Conservation (phyloP, 352 stramenopile species). For the Saprolegnia parasitica region DNA sequence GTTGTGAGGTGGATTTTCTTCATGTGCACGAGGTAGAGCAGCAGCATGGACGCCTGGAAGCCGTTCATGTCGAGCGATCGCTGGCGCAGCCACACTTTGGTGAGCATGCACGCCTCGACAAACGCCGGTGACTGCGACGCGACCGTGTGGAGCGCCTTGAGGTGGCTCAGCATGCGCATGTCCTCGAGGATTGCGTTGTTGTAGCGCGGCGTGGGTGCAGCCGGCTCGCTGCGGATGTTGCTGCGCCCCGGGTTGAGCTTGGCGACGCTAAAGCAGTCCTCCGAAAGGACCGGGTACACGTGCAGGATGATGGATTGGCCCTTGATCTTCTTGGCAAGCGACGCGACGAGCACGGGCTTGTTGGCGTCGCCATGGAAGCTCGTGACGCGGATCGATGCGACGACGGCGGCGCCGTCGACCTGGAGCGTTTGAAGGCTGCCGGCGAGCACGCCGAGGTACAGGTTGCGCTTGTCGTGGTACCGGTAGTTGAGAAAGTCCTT, state of each 20-base stretch:
- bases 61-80: slow-evolving; percentile 78
- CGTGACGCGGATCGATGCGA: slow-evolving; percentile 33
- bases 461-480: slow-evolving; percentile 85
- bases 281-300: slow-evolving; percentile 62
- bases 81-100: slow-evolving; percentile 86
- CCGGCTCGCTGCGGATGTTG: slow-evolving; percentile 73
- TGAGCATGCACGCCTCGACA: slow-evolving; percentile 68
- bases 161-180: slow-evolving; percentile 79
- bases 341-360: slow-evolving; percentile 68
- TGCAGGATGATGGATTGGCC: slow-evolving; percentile 41
- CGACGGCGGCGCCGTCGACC: slow-evolving; percentile 37
- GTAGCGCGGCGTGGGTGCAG: slow-evolving; percentile 68
- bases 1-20: slow-evolving; percentile 67
- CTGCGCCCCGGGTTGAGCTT: slow-evolving; percentile 76
- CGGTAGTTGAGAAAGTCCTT: slow-evolving; percentile 89
- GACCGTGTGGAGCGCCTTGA: slow-evolving; percentile 67
- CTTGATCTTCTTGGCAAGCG: slow-evolving; percentile 47
- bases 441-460: slow-evolving; percentile 79
- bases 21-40: slow-evolving; percentile 76
- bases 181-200: slow-evolving; percentile 90
- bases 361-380: slow-evolving; percentile 76
- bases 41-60: slow-evolving; percentile 78
- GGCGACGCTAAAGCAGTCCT: slow-evolving; percentile 69
- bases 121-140: slow-evolving; percentile 65
- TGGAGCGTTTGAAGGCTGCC: slow-evolving; percentile 38